phyloP scores from a whole-genome alignment of 1,284 basidiomycete genomes.

The Trichosporon sp. region DNA sequence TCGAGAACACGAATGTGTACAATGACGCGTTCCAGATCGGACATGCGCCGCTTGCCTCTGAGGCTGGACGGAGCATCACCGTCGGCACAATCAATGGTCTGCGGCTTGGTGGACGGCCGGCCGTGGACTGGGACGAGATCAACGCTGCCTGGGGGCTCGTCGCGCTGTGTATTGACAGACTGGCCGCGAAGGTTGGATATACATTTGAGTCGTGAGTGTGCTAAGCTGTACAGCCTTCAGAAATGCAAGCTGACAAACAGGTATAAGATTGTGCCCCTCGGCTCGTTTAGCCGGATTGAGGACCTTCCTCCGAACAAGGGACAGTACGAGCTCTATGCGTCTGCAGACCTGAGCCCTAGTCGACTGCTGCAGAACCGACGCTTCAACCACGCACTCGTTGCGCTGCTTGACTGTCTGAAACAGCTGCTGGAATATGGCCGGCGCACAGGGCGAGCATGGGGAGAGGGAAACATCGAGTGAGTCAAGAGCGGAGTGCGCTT shows the following conservation, averaged over 20 bases:
- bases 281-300: constrained; percentile 86
- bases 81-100: constrained; percentile 95
- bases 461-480: constrained; percentile 60
- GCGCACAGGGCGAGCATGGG: constrained; percentile 66
- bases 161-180: constrained; percentile 80
- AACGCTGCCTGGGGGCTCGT: constrained; percentile 99
- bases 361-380: constrained; percentile 86
- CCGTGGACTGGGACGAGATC: constrained; percentile 98
- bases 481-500: constrained; percentile 1
- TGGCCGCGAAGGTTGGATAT: constrained; percentile 81
- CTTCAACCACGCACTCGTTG: constrained; percentile 94
- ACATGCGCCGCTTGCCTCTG: constrained; percentile 51
- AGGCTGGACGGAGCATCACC: constrained; percentile 50
- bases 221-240: no score
- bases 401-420: constrained; percentile 87
- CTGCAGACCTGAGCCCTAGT: constrained; percentile 69
- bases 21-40: constrained; percentile 98
- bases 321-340: constrained; percentile 78
- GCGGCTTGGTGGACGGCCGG: constrained; percentile 72
- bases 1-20: constrained; percentile 93
- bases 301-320: constrained; percentile 76
- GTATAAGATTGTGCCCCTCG: constrained; percentile 83
- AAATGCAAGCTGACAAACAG: constrained; percentile 51
- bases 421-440: constrained; percentile 81
- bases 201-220: constrained; percentile 69